Conservation (phyloP, 2,329 filamentous ascomycete species). For the Phoma sp. region DNA sequence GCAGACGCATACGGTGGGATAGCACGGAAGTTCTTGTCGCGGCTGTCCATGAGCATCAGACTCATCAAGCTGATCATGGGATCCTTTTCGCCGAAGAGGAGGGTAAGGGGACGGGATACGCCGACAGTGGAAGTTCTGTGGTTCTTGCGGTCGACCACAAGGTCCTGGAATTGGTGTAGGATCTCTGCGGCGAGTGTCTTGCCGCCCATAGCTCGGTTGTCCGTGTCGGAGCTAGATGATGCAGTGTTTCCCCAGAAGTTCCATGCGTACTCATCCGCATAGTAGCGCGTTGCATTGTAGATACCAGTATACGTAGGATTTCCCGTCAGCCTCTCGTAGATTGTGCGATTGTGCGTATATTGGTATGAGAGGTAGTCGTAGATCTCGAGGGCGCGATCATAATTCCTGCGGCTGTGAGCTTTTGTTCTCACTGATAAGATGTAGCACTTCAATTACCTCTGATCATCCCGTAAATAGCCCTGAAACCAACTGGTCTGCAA, state of each 20-base stretch:
- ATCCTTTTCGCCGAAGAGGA: conserved; percentile 49
- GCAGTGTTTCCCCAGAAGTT: conserved; percentile 53
- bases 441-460: neutral
- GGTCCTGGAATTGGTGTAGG: conserved; percentile 31
- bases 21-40: conserved; percentile 30
- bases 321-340: conserved; percentile 44
- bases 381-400: conserved; percentile 61
- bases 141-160: conserved; percentile 21
- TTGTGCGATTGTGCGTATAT: conserved; percentile 59
- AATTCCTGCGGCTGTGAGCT: conserved; percentile 48
- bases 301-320: conserved; percentile 32
- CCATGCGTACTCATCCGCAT: conserved; percentile 60
- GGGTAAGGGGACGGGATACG: conserved; percentile 51
- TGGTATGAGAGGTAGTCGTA: conserved; percentile 65
- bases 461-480: conserved; percentile 25
- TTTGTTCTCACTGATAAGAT: neutral
- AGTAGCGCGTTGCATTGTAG: conserved; percentile 44
- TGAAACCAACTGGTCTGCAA: conserved; percentile 55
- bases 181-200: conserved; percentile 41
- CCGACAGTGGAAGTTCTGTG: conserved; percentile 29
- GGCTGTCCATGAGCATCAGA: conserved; percentile 33
- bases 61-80: conserved; percentile 44
- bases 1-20: conserved; percentile 41
- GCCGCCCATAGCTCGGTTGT: conserved; percentile 39
- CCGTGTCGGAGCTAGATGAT: conserved; percentile 25